Percentiles rank a stretch among this genome's conserved stretches.
Conservation (phyloP, 805 yeast species). For the Sungouiozyma intestinalis region DNA sequence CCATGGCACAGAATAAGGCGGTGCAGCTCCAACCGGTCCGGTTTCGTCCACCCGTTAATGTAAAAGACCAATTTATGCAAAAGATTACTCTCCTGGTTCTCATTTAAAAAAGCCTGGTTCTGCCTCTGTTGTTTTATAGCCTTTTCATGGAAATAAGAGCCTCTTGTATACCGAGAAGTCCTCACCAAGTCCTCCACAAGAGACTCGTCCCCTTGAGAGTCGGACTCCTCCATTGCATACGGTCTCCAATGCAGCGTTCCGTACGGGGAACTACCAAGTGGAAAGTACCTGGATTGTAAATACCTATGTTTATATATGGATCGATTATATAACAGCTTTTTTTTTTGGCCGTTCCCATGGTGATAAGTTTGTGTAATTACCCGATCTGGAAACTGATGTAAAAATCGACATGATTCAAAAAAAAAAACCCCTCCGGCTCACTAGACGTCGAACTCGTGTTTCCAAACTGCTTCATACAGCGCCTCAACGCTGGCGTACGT, state of each 20-base stretch:
- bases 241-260: too few species aligned
- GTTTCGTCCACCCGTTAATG: conserved; percentile 84
- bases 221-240: neutral
- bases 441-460: neutral
- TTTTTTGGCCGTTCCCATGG: neutral
- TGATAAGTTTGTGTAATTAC: neutral
- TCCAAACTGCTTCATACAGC: neutral
- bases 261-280: too few species aligned
- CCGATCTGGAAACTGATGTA: neutral
- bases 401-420: neutral
- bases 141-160: conserved; percentile 18
- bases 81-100: conserved; percentile 33
- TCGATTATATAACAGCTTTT: neutral
- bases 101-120: conserved; percentile 9
- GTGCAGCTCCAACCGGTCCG: conserved; percentile 66
- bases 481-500: neutral
- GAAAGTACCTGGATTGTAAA: too few species aligned
- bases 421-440: too few species aligned
- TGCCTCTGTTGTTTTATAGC: conserved; percentile 15
- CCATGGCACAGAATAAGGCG: conserved; percentile 66
- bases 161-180: conserved; percentile 8
- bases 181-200: neutral
- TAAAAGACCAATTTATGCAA: conserved; percentile 53
- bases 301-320: neutral
- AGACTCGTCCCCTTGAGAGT: neutral